Percentiles rank a stretch among this genome's conserved stretches.
phyloP scores from a whole-genome alignment of 1,284 basidiomycete species.

The Taiwanofungus camphoratus region DNA sequence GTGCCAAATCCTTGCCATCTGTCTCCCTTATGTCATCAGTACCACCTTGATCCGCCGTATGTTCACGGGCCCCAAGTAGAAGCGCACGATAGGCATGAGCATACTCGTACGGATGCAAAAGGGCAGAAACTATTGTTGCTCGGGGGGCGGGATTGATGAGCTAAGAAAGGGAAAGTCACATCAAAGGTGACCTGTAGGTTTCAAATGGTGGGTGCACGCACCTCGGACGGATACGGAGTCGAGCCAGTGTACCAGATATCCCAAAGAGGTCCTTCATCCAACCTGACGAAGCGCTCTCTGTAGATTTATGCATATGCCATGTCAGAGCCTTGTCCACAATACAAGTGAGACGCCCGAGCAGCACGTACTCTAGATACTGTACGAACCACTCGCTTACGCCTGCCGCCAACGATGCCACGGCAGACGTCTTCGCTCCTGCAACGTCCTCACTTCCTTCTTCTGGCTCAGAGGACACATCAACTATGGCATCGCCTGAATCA shows the following conservation, averaged over 20 bases:
- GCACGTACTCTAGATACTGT: constrained; percentile 43
- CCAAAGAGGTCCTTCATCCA: constrained; percentile 52
- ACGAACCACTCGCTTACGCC: constrained; percentile 40
- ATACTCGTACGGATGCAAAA: constrained; percentile 55
- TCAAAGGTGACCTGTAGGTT: not conserved
- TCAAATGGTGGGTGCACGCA: constrained; percentile 25
- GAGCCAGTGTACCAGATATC: constrained; percentile 68
- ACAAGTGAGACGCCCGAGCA: not conserved
- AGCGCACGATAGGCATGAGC: constrained; percentile 16
- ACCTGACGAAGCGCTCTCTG: constrained; percentile 38
- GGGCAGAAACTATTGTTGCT: constrained; percentile 50
- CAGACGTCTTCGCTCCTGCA: constrained; percentile 2
- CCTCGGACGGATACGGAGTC: constrained; percentile 60
- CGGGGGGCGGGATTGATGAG: constrained; percentile 65
- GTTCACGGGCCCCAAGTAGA: not conserved
- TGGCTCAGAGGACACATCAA: constrained; percentile 3
- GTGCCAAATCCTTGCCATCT: constrained; percentile 13
- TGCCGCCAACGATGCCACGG: constrained; percentile 13
- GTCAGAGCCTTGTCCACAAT: not conserved
- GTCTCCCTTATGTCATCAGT: constrained; percentile 10
- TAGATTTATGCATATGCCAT: not conserved
- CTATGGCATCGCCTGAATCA: not conserved
- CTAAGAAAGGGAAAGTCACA: constrained; percentile 28
- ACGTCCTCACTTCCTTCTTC: not conserved
- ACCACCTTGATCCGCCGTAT: not conserved